Percentiles rank a stretch among this genome's conserved stretches.
These are phyloP conservation scores for Termitomyces sp. DNA, from an alignment of 768 basidiomycete species.

Conservation along the genomic window DNA sequence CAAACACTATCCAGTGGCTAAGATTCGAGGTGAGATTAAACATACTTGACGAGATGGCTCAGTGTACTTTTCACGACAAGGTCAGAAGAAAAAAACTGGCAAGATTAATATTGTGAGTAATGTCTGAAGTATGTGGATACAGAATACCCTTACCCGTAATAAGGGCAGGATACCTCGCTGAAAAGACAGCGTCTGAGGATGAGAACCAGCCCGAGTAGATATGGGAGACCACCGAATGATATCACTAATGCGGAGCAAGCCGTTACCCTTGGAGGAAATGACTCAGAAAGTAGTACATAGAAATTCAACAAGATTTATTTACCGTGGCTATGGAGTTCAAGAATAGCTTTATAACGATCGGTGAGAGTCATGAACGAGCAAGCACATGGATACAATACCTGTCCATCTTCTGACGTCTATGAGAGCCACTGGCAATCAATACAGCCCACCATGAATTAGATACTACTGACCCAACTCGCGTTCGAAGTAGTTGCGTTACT, in stretches of 20 bases:
- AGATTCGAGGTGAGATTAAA: background rate
- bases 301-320: constrained; percentile 22
- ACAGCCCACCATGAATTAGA: background rate
- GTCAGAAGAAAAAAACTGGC: constrained; percentile 56
- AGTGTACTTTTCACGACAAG: constrained; percentile 56
- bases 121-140: background rate
- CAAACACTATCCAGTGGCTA: background rate
- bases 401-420: constrained; percentile 47
- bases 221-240: constrained; percentile 45
- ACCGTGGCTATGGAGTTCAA: constrained; percentile 33
- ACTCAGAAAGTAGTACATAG: background rate
- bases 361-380: constrained; percentile 3
- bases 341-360: constrained; percentile 26
- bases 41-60: constrained; percentile 48
- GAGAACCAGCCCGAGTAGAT: constrained; percentile 32
- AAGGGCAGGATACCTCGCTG: constrained; percentile 53
- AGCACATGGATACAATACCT: constrained; percentile 28
- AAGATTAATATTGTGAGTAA: background rate
- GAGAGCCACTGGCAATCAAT: constrained; percentile 1
- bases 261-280: constrained; percentile 37
- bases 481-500: constrained; percentile 36
- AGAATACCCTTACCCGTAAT: constrained; percentile 35
- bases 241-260: constrained; percentile 45
- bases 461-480: constrained; percentile 34
- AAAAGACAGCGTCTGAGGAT: constrained; percentile 43